These are phyloP conservation scores for Boeremia exigua DNA, from an alignment of 2,329 filamentous ascomycete species.

Conservation along the genomic window DNA sequence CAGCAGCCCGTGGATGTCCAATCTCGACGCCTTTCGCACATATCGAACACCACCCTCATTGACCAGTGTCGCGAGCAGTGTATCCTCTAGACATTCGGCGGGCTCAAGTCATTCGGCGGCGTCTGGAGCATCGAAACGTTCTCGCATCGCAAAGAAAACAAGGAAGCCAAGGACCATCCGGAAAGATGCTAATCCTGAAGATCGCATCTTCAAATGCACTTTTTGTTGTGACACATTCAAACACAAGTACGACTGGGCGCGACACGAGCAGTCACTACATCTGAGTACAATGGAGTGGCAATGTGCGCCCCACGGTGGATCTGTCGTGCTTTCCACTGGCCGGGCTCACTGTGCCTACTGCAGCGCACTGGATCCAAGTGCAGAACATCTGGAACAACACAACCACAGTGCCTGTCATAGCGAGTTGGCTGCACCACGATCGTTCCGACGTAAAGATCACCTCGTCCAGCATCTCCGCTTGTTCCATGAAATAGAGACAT, in stretches of 20 bases:
- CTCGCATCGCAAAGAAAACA: constrained; percentile 21
- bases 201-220: constrained; percentile 33
- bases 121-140: constrained; percentile 62
- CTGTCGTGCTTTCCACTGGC: constrained; percentile 57
- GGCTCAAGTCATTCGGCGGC: constrained; percentile 61
- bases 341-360: constrained; percentile 44
- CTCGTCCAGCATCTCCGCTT: constrained; percentile 34
- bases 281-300: constrained; percentile 36
- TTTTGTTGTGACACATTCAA: constrained; percentile 42
- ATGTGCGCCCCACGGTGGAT: constrained; percentile 21
- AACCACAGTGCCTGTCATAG: constrained; percentile 30
- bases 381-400: constrained; percentile 25
- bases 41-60: constrained; percentile 53
- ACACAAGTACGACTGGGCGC: constrained; percentile 38
- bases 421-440: constrained; percentile 25
- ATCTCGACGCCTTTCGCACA: constrained; percentile 32
- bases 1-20: constrained; percentile 31
- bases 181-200: constrained; percentile 10
- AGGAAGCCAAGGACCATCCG: constrained; percentile 5
- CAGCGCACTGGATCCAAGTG: constrained; percentile 10
- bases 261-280: constrained; percentile 40
- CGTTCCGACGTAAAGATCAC: constrained; percentile 41
- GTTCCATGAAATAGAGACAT: constrained; percentile 30
- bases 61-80: constrained; percentile 50
- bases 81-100: constrained; percentile 55